Evolutionary conservation across 2,329 filamentous ascomycete species (phyloP).

Genomic region (Fusarium staphyleae): DNA sequence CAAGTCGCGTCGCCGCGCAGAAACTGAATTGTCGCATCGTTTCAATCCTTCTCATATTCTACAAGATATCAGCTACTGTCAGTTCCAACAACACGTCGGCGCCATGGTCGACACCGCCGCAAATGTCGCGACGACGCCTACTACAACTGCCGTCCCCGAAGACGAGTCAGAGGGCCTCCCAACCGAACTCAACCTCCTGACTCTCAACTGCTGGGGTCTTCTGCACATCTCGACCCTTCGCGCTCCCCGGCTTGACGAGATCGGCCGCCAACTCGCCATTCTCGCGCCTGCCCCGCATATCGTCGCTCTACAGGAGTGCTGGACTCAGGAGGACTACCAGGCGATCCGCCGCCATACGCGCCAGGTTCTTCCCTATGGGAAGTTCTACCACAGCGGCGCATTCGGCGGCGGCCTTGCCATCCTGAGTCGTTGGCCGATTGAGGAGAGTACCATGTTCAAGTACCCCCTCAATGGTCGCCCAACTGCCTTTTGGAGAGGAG

Average conservation of each 20-base stretch:
- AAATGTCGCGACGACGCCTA: slow-evolving; percentile 32
- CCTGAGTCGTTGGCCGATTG: slow-evolving; percentile 89
- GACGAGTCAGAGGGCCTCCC: slow-evolving; percentile 49
- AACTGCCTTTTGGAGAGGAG: slow-evolving; percentile 90
- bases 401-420: slow-evolving; percentile 92
- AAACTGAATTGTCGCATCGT: too few relatives aligned
- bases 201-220: slow-evolving; percentile 96
- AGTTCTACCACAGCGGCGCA: slow-evolving; percentile 90
- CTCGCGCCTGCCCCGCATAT: slow-evolving; percentile 77
- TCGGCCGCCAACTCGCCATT: slow-evolving; percentile 78
- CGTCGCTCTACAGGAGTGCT: slow-evolving; percentile 95
- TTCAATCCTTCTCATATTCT: not conserved
- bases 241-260: slow-evolving; percentile 78
- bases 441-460: slow-evolving; percentile 82
- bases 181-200: slow-evolving; percentile 77
- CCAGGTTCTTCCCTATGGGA: slow-evolving; percentile 82
- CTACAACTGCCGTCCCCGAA: slow-evolving; percentile 24
- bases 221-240: slow-evolving; percentile 84
- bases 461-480: slow-evolving; percentile 95
- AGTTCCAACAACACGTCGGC: slow-evolving; percentile 18
- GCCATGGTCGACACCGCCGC: slow-evolving; percentile 33
- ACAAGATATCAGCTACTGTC: slow-evolving; percentile 16
- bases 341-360: slow-evolving; percentile 77
- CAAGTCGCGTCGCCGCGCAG: slow-evolving; percentile 10
- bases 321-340: slow-evolving; percentile 84